Evolutionary conservation across 352 stramenopile genomes (phyloP).

Genomic region (Phytophthora macrochlamydospora): DNA sequence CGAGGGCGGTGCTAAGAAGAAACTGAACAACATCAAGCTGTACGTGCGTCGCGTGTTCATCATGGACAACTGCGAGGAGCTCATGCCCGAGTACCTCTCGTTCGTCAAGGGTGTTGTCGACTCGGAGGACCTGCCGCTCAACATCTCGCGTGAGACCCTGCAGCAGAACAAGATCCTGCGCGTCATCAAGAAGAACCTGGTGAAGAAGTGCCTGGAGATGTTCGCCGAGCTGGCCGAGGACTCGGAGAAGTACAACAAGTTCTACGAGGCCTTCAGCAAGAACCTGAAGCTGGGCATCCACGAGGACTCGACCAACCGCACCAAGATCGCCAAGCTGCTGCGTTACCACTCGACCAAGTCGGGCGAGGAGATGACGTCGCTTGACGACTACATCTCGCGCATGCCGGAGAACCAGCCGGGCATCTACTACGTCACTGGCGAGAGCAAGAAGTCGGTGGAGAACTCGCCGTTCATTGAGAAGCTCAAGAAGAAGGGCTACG

Average conservation of each 20-base stretch:
- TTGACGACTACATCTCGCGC: constrained; percentile 98
- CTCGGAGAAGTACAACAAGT: constrained; percentile 98
- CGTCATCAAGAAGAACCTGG: constrained; percentile 99
- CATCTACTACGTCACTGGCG: constrained; percentile 99
- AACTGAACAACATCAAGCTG: constrained; percentile 99
- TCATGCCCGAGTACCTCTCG: constrained; percentile 99
- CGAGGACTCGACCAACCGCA: constrained; percentile 99
- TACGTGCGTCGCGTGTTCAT: constrained; percentile 99
- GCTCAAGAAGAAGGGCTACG: constrained; percentile 99
- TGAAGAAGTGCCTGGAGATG: constrained; percentile 99
- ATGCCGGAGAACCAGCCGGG: constrained; percentile 97
- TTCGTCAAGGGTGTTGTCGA: constrained; percentile 99
- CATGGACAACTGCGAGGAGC: constrained; percentile 99
- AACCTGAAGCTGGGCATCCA: constrained; percentile 99
- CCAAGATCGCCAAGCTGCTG: constrained; percentile 99
- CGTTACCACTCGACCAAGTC: constrained; percentile 99
- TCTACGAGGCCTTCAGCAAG: constrained; percentile 99
- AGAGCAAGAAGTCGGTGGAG: constrained; percentile 99
- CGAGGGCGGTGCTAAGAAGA: constrained; percentile 98
- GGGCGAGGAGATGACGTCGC: constrained; percentile 95
- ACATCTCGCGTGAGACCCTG: constrained; percentile 99
- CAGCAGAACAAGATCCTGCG: constrained; percentile 99
- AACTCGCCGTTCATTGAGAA: constrained; percentile 99
- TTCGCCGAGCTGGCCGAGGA: constrained; percentile 99
- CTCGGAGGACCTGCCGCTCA: constrained; percentile 99